phyloP scores from a whole-genome alignment of 345 rosid genomes.

The Lenwebbia sp. region DNA sequence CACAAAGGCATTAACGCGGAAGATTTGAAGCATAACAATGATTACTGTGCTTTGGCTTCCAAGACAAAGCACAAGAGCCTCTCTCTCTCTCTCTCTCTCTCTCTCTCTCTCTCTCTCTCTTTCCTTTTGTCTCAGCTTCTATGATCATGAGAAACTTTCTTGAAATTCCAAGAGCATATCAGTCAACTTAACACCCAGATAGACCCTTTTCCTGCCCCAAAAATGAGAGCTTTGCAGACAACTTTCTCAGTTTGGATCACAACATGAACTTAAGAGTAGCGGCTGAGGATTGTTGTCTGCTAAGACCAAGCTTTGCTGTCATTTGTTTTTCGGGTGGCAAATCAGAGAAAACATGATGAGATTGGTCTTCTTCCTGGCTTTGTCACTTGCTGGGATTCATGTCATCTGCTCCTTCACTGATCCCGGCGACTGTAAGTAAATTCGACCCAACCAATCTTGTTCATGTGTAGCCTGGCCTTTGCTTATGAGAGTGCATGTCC shows the following conservation, averaged over 20 bases:
- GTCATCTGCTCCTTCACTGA: slow-evolving; percentile 2
- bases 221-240: not conserved
- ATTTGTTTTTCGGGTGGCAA: not conserved
- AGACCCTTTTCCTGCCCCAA: not conserved
- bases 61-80: not conserved
- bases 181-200: not conserved
- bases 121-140: not conserved
- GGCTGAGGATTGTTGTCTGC: not conserved
- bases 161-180: not conserved
- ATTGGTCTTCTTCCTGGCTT: not conserved
- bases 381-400: not conserved
- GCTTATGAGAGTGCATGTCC: not conserved
- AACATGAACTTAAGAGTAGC: not conserved
- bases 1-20: not conserved
- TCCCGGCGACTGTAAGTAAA: slow-evolving; percentile 3
- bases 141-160: not conserved
- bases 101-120: not conserved
- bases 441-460: not conserved
- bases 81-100: not conserved
- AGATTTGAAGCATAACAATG: not conserved
- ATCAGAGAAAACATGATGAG: not conserved
- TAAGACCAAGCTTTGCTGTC: not conserved
- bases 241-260: not conserved
- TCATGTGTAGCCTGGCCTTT: not conserved
- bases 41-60: not conserved